Evolutionary conservation across 1,284 basidiomycete genomes (phyloP), one percentile per base, ranked within the genome.

Genomic region (Cystobasidium slooffiae): DNA sequence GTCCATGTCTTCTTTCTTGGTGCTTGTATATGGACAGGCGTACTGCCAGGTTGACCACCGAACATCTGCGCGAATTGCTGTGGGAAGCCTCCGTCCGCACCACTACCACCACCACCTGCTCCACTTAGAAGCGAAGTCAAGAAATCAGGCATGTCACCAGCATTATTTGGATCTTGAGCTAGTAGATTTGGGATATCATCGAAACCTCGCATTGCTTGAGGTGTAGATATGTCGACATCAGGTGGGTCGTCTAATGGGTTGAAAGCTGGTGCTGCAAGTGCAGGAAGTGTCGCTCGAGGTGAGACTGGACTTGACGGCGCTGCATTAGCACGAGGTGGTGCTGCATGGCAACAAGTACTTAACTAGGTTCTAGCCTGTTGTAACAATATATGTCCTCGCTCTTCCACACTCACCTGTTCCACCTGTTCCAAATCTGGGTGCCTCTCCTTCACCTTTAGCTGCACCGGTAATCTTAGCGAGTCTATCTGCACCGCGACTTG

Each of bases 401-500:
- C n/a, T 20, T 22, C 49, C 12, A n/a, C 39, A 39, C 24, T 46
- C 61, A 53, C 59, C 61, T 72, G 55, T 6, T 52, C 65, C 41
- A 46, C 51, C 56, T 55, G 62, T 63, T 8, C 68, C 51, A 49
- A 64, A 64, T 24, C 65, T 44, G 16, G 65, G 53, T 43, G 39
- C 68, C 24, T 52, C 74, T 51, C 69, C 79, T 47, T 78, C 78
- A 18, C 76, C 78, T 62, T 77, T 79, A 0, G 77, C 77, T 1
- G 78, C 75, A 8, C 79, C 80, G 9, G 79, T 80, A 20, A 82
- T 79, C 43, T 75, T 76, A 24, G 78, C 79, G 8, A 82, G 76
- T 6, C 82, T 75, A 61, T 80, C 78, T 3, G 75, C 64, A n/a
- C 77, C 76, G 5, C 79, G 77, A n/a, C 76, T 68, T 18, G 78